Conservation (phyloP, 129 eudicot genomes). For the Heracleum sosnowskyi region DNA sequence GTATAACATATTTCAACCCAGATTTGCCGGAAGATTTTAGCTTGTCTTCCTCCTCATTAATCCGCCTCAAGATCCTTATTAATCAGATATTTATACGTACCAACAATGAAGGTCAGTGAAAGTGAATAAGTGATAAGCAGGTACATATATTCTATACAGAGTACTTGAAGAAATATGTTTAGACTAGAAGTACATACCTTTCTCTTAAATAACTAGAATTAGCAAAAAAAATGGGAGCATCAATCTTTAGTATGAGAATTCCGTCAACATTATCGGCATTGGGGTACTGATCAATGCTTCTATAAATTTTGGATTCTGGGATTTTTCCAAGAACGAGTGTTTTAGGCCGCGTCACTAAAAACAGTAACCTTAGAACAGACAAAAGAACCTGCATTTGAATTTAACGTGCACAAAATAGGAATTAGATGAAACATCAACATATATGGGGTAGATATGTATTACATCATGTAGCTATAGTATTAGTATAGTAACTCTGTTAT, state of each 20-base stretch:
- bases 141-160: background rate
- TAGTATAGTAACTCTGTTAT: background rate
- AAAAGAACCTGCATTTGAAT: conserved; percentile 52
- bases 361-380: conserved; percentile 62
- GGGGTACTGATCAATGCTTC: conserved; percentile 79
- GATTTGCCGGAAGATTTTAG: conserved; percentile 41
- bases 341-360: conserved; percentile 70
- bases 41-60: conserved; percentile 80
- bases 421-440: background rate
- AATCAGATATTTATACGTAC: background rate
- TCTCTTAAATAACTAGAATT: conserved; percentile 76
- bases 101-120: background rate
- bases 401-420: background rate
- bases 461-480: background rate
- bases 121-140: background rate
- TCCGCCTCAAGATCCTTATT: conserved; percentile 73
- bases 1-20: conserved; percentile 54
- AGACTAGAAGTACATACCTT: conserved; percentile 35
- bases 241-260: conserved; percentile 60
- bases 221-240: conserved; percentile 86
- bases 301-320: conserved; percentile 49
- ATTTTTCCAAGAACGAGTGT: conserved; percentile 57
- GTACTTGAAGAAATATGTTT: background rate
- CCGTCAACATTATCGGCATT: conserved; percentile 54
- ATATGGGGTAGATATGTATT: background rate